A percentile compares a stretch with the other conserved stretches of the same genome.
phyloP scores from a whole-genome alignment of 1,139 yeast species.

The Hyphopichia buzzinii region DNA sequence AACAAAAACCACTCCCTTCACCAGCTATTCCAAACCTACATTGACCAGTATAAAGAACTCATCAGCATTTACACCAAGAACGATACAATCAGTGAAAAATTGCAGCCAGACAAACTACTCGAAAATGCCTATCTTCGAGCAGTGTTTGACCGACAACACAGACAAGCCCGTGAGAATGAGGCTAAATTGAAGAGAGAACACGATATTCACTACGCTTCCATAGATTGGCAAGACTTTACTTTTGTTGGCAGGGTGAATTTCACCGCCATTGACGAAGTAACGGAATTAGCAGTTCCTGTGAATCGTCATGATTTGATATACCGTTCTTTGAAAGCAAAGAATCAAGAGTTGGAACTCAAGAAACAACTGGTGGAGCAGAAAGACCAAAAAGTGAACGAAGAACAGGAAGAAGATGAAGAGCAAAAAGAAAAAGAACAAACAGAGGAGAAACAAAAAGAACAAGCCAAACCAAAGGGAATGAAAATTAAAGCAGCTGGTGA shows the following conservation, averaged over 20 bases:
- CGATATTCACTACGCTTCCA: constrained; percentile 61
- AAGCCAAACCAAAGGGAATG: constrained; percentile 47
- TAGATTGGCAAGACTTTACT: constrained; percentile 85
- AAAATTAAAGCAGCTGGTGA: constrained; percentile 71
- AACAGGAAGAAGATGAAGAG: constrained; percentile 25
- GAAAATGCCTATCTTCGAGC: constrained; percentile 58
- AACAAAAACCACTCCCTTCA: constrained; percentile 61
- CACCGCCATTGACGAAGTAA: constrained; percentile 61
- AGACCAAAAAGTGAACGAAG: neutral
- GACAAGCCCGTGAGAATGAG: constrained; percentile 19
- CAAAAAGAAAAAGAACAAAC: constrained; percentile 3
- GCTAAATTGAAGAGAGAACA: constrained; percentile 36
- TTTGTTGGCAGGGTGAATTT: constrained; percentile 70
- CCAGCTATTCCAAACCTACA: constrained; percentile 46
- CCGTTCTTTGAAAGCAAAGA: constrained; percentile 51
- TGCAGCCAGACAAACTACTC: constrained; percentile 28
- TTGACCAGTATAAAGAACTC: constrained; percentile 55
- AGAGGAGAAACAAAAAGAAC: neutral
- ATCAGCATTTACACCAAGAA: constrained; percentile 16
- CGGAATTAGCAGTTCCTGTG: constrained; percentile 61
- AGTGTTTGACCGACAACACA: constrained; percentile 42
- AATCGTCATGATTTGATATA: constrained; percentile 58
- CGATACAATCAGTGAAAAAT: constrained; percentile 4
- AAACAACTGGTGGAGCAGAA: neutral
- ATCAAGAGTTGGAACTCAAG: constrained; percentile 6